A percentile compares a stretch with the other conserved stretches of the same genome.
Conservation (phyloP, 345 rosid species). For the Lepidium aucheri region DNA sequence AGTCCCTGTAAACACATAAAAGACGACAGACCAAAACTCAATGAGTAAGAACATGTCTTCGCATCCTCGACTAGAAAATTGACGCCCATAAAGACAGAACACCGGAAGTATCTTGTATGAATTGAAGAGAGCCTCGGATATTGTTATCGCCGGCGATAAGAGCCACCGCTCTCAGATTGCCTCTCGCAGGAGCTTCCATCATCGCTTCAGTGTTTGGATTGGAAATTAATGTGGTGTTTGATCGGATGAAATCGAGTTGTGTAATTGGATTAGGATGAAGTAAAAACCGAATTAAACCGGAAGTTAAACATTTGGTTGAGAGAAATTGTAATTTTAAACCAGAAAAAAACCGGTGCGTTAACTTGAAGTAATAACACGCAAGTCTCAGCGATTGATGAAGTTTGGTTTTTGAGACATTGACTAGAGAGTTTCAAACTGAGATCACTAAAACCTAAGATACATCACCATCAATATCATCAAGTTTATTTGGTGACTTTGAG, state of each 20-base stretch:
- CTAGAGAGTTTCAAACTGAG: neutral
- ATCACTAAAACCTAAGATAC: neutral
- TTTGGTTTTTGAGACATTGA: neutral
- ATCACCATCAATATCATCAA: neutral
- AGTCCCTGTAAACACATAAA: conserved; percentile 38
- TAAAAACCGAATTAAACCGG: conserved; percentile 10
- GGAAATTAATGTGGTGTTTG: neutral
- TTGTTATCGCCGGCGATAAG: conserved; percentile 56
- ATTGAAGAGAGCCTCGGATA: conserved; percentile 63
- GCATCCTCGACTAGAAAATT: neutral
- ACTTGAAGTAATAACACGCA: neutral
- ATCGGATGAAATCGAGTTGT: conserved; percentile 5
- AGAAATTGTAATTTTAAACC: neutral
- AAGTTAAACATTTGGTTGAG: neutral
- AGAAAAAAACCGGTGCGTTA: neutral
- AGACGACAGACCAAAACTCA: neutral
- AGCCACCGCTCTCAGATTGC: conserved; percentile 71
- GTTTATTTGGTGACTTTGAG: neutral
- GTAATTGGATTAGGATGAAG: neutral
- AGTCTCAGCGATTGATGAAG: neutral
- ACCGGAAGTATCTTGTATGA: conserved; percentile 55
- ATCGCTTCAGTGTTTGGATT: conserved; percentile 20
- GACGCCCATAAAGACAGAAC: conserved; percentile 11
- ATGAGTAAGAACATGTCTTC: neutral
- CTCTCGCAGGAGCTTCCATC: conserved; percentile 43